phyloP scores from a whole-genome alignment of 306 rosid species.

The Dalbergia oliveri region DNA sequence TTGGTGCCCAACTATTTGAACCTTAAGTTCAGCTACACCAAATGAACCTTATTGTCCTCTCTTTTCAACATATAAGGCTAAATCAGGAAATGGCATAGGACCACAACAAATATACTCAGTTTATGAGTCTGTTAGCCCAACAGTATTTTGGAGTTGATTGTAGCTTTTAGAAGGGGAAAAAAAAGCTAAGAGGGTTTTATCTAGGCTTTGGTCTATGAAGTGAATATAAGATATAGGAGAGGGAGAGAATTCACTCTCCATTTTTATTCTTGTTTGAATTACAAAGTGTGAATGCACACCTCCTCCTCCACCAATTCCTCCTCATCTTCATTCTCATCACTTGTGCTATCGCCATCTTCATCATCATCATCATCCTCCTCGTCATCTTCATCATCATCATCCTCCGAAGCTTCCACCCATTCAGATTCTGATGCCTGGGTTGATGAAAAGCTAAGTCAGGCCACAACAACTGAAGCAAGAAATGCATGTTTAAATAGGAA shows the following conservation, averaged over 20 bases:
- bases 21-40: constrained; percentile 18
- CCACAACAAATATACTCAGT: constrained; percentile 15
- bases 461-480: constrained; percentile 35
- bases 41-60: neutral
- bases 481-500: constrained; percentile 16
- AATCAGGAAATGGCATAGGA: constrained; percentile 24
- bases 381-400: constrained; percentile 75
- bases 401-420: constrained; percentile 95
- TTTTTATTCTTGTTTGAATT: constrained; percentile 33
- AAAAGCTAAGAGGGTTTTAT: neutral
- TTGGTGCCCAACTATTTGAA: constrained; percentile 17
- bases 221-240: constrained; percentile 3
- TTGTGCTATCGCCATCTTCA: constrained; percentile 51
- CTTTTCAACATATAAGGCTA: neutral
- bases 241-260: neutral
- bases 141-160: constrained; percentile 30
- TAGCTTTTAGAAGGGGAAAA: neutral
- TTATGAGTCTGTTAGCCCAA: neutral
- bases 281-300: constrained; percentile 49
- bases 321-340: constrained; percentile 67
- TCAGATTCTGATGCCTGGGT: constrained; percentile 87
- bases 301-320: constrained; percentile 69
- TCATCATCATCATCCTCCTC: constrained; percentile 68
- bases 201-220: constrained; percentile 13
- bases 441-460: constrained; percentile 46